Percentiles rank a stretch among this genome's conserved stretches.
Conservation (phyloP, 768 basidiomycete genomes). For the Suillus cothurnatus region DNA sequence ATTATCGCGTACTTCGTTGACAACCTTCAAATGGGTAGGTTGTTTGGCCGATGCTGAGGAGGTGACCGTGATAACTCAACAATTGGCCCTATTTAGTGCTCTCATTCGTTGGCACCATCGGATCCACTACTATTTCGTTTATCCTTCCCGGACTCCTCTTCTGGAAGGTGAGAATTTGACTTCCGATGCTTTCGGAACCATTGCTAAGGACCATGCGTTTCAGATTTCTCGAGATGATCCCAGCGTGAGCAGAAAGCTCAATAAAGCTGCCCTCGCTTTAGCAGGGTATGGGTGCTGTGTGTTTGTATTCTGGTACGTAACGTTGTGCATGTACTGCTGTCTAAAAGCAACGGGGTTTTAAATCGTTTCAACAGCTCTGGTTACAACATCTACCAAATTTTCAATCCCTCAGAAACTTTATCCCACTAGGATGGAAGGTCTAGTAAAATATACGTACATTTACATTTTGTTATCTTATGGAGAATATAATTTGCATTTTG, state of each 20-base stretch:
- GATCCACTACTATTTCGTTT: conserved; percentile 96
- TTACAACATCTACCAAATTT: conserved; percentile 75
- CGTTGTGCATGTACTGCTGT: conserved; percentile 1
- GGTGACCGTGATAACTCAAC: conserved; percentile 15
- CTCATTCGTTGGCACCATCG: conserved; percentile 95
- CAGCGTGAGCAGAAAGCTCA: conserved; percentile 52
- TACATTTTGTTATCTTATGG: conserved; percentile 2
- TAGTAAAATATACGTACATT: conserved; percentile 1
- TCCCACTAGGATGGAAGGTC: neutral
- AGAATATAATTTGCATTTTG: neutral
- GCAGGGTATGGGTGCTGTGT: conserved; percentile 76
- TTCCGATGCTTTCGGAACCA: conserved; percentile 14
- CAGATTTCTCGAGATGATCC: conserved; percentile 74
- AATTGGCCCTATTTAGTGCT: conserved; percentile 57
- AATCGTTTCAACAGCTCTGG: conserved; percentile 51
- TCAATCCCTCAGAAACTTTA: conserved; percentile 33
- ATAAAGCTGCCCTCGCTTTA: conserved; percentile 64
- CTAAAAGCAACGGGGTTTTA: neutral
- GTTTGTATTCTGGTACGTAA: conserved; percentile 86
- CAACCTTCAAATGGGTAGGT: conserved; percentile 74
- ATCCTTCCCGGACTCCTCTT: conserved; percentile 93
- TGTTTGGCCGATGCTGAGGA: neutral
- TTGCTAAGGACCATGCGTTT: conserved; percentile 14
- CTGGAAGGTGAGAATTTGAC: conserved; percentile 67
- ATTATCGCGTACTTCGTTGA: conserved; percentile 77